These are phyloP conservation scores for Diaporthe citriasiana DNA, from an alignment of 2,329 filamentous ascomycete genomes.

Conservation along the genomic window DNA sequence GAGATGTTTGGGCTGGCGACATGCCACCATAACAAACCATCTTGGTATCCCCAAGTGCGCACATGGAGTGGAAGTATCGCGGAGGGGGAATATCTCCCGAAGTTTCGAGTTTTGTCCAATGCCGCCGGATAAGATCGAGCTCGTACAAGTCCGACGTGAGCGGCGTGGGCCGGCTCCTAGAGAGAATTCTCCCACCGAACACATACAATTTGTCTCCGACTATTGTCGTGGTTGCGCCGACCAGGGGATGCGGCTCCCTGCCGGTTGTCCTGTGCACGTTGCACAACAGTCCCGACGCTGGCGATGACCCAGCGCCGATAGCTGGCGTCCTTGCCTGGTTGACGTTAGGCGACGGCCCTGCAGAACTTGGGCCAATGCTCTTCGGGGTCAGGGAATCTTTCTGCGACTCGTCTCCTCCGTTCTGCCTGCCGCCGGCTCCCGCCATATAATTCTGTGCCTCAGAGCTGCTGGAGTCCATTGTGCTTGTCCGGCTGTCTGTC, in stretches of 20 bases:
- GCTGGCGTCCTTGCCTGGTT: conserved; percentile 57
- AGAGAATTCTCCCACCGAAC: conserved; percentile 91
- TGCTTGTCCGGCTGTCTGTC: conserved; percentile 60
- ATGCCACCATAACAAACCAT: conserved; percentile 98
- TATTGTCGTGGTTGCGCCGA: conserved; percentile 95
- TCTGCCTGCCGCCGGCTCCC: conserved; percentile 55
- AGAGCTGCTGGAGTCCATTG: conserved; percentile 63
- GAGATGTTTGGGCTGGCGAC: conserved; percentile 80
- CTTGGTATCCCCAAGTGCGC: conserved; percentile 92
- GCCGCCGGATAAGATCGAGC: conserved; percentile 88
- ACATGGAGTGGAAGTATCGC: conserved; percentile 97
- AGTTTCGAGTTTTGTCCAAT: conserved; percentile 93
- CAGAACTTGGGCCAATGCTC: conserved; percentile 68
- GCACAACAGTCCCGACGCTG: conserved; percentile 73
- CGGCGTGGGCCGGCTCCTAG: conserved; percentile 82
- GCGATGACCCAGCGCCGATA: conserved; percentile 47
- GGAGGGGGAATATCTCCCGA: conserved; percentile 89
- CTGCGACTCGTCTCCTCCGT: conserved; percentile 60
- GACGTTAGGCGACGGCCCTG: conserved; percentile 69
- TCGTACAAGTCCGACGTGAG: conserved; percentile 94
- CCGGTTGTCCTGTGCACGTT: conserved; percentile 90
- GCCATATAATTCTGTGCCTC: conserved; percentile 52
- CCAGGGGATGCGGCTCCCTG: conserved; percentile 88
- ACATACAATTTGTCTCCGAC: conserved; percentile 97
- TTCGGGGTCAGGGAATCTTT: conserved; percentile 65